Evolutionary conservation across 257 asterid species (phyloP).

Genomic region (Solanum sitiens): DNA sequence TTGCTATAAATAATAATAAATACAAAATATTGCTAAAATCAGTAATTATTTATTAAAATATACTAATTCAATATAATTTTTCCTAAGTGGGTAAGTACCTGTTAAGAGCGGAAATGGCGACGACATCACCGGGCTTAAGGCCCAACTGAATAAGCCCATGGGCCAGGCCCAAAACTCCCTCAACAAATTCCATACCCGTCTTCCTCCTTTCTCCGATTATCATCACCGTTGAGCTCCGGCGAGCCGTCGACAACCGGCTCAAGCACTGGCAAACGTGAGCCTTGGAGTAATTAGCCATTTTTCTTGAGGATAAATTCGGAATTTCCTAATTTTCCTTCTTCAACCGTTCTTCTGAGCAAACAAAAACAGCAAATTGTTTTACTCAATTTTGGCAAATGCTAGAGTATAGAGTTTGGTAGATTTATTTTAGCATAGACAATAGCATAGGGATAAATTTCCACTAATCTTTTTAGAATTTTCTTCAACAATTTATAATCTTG

Average conservation of each 20-base stretch:
- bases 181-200: slow-evolving; percentile 72
- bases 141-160: slow-evolving; percentile 58
- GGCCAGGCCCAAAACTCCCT: slow-evolving; percentile 44
- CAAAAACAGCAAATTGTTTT: not conserved
- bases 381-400: too few species aligned
- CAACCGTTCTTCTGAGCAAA: not conserved
- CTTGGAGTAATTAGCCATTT: slow-evolving; percentile 46
- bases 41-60: too few species aligned
- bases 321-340: not conserved
- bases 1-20: too few species aligned
- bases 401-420: not conserved
- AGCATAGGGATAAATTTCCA: not conserved
- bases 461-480: too few species aligned
- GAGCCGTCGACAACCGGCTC: slow-evolving; percentile 44
- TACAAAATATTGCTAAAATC: too few species aligned
- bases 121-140: slow-evolving; percentile 65
- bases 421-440: not conserved
- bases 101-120: slow-evolving; percentile 81
- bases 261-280: slow-evolving; percentile 91
- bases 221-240: slow-evolving; percentile 46
- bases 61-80: too few species aligned
- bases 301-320: not conserved
- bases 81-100: slow-evolving; percentile 33
- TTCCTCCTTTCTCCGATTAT: slow-evolving; percentile 30
- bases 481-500: not conserved